Evolutionary conservation across 106 monocot species (phyloP).

Genomic region (Dioscorea dumetorum): DNA sequence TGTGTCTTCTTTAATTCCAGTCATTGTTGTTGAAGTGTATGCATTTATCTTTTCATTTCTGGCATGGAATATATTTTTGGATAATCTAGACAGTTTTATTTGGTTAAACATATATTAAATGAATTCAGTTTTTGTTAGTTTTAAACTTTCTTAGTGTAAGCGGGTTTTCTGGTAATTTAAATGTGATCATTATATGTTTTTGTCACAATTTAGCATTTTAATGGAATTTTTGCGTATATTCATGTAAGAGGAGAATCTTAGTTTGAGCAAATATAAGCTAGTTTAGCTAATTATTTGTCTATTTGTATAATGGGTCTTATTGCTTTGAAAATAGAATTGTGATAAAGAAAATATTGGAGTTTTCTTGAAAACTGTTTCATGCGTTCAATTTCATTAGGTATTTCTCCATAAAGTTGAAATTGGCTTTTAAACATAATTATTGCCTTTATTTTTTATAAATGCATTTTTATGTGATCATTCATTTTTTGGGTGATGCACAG

Average conservation of each 20-base stretch:
- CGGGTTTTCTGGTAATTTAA: too few species aligned
- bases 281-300: too few species aligned
- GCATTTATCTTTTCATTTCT: neutral
- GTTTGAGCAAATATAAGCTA: too few species aligned
- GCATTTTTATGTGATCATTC: conserved; percentile 4
- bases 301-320: neutral
- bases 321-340: neutral
- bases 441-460: neutral
- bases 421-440: neutral
- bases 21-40: neutral
- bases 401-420: neutral
- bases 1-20: neutral
- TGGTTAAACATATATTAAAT: neutral
- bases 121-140: too few species aligned
- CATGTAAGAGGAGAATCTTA: too few species aligned
- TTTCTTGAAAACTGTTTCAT: neutral
- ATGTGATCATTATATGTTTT: too few species aligned
- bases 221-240: too few species aligned
- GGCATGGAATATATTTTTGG: neutral
- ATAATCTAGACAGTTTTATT: neutral
- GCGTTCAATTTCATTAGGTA: too few species aligned
- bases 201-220: too few species aligned
- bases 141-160: too few species aligned
- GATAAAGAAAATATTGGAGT: neutral
- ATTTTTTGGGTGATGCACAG: conserved; percentile 41